Conservation (phyloP, 257 asterid species). For the Coffea eugenioides region DNA sequence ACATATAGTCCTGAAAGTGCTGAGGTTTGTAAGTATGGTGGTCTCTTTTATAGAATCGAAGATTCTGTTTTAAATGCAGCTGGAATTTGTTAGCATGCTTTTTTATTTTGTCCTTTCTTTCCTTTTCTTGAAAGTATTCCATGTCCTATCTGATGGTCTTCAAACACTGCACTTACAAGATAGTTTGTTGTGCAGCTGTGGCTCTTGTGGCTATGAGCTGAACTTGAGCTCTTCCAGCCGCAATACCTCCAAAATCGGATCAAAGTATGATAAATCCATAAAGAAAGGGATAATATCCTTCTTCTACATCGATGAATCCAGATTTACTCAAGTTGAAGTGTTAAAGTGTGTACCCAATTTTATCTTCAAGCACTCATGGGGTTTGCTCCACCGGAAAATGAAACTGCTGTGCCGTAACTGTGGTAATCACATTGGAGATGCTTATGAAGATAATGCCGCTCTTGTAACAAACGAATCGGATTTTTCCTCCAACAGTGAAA, state of each 20-base stretch:
- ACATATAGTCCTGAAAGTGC: neutral
- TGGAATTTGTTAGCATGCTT: neutral
- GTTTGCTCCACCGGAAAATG: conserved; percentile 49
- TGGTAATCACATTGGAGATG: conserved; percentile 65
- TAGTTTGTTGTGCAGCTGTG: conserved; percentile 59
- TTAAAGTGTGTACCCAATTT: conserved; percentile 58
- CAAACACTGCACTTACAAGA: neutral
- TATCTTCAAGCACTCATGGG: conserved; percentile 56
- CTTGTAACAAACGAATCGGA: conserved; percentile 51
- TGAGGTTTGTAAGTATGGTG: neutral
- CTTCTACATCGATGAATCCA: conserved; percentile 67
- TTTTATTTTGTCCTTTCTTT: neutral
- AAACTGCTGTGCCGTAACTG: conserved; percentile 78
- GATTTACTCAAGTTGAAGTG: conserved; percentile 65
- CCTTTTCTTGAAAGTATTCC: neutral
- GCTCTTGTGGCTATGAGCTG: conserved; percentile 74
- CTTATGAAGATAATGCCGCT: conserved; percentile 32
- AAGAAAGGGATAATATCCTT: conserved; percentile 81
- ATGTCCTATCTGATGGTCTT: neutral
- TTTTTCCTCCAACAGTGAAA: conserved; percentile 50
- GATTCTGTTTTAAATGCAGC: neutral
- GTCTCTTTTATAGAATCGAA: neutral
- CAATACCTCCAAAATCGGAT: conserved; percentile 70
- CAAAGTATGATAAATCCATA: conserved; percentile 71
- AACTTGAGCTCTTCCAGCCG: conserved; percentile 81